Percentiles rank a stretch among this genome's conserved stretches.
These are phyloP conservation scores for Saturnispora diversa DNA, from an alignment of 805 yeast species.

Conservation along the genomic window DNA sequence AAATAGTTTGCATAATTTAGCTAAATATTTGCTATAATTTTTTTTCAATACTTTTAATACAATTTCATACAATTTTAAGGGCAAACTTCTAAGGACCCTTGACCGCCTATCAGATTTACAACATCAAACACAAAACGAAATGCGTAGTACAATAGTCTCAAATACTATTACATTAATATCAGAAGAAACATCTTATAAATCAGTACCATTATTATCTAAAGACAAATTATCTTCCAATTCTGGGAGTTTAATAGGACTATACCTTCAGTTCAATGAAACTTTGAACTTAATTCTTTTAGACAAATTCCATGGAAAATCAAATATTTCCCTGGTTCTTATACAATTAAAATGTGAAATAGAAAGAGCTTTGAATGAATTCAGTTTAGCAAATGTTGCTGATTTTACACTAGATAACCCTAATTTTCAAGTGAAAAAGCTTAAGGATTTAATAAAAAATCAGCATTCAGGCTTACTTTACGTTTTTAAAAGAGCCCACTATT, in stretches of 20 bases:
- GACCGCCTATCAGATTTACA: too few species aligned
- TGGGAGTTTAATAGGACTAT: conserved; percentile 1
- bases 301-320: conserved; percentile 5
- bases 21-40: too few species aligned
- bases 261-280: conserved; percentile 2
- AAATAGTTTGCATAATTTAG: too few species aligned
- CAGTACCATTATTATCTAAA: too few species aligned
- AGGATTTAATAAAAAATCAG: conserved; percentile 3
- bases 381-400: neutral
- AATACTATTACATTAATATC: too few species aligned
- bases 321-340: conserved; percentile 7
- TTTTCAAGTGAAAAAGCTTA: conserved; percentile 1
- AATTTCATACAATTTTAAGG: too few species aligned
- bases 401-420: conserved; percentile 1
- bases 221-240: too few species aligned
- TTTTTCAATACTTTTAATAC: too few species aligned
- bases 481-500: conserved; percentile 9
- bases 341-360: conserved; percentile 8
- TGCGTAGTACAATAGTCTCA: too few species aligned
- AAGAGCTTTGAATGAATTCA: conserved; percentile 1
- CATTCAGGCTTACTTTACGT: conserved; percentile 9
- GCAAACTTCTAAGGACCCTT: too few species aligned
- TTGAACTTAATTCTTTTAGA: conserved; percentile 6
- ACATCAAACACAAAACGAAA: too few species aligned
- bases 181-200: too few species aligned